Percentiles rank a stretch among this genome's conserved stretches.
Conservation (phyloP, 2,329 filamentous ascomycete genomes). For the Zalaria obscura region DNA sequence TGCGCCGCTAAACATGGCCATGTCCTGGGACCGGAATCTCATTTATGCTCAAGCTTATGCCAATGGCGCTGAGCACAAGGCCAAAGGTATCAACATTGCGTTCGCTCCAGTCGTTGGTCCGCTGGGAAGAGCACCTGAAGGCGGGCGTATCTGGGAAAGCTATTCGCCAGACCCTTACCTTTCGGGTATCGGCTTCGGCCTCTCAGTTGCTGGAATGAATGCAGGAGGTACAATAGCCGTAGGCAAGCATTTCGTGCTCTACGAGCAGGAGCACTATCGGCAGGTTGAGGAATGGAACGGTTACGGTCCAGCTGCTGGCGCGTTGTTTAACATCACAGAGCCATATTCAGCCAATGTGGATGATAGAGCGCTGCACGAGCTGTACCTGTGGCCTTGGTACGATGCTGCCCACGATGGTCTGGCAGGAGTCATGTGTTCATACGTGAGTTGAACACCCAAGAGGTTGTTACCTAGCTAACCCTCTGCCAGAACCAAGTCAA, state of each 20-base stretch:
- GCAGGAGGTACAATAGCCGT: slow-evolving; percentile 25
- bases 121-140: slow-evolving; percentile 24
- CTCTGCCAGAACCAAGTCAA: slow-evolving; percentile 50
- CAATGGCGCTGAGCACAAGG: slow-evolving; percentile 26
- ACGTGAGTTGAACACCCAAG: slow-evolving; percentile 3
- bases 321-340: not conserved
- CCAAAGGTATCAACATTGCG: slow-evolving; percentile 5
- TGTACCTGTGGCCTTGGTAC: slow-evolving; percentile 15
- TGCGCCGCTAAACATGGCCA: slow-evolving; percentile 15
- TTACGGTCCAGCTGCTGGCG: slow-evolving; percentile 9
- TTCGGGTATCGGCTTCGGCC: slow-evolving; percentile 23
- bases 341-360: slow-evolving; percentile 4
- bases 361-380: slow-evolving; percentile 17
- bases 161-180: slow-evolving; percentile 26
- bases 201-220: slow-evolving; percentile 25
- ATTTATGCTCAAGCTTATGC: slow-evolving; percentile 33
- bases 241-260: slow-evolving; percentile 42
- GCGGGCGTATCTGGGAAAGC: slow-evolving; percentile 30
- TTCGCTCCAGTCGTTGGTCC: slow-evolving; percentile 19
- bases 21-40: slow-evolving; percentile 28
- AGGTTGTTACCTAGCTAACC: not conserved
- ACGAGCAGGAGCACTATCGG: slow-evolving; percentile 43
- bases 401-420: slow-evolving; percentile 16
- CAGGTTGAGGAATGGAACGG: slow-evolving; percentile 16
- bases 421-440: slow-evolving; percentile 18